Evolutionary conservation across 2,329 filamentous ascomycete genomes (phyloP).

Genomic region (Fusarium annulatum): DNA sequence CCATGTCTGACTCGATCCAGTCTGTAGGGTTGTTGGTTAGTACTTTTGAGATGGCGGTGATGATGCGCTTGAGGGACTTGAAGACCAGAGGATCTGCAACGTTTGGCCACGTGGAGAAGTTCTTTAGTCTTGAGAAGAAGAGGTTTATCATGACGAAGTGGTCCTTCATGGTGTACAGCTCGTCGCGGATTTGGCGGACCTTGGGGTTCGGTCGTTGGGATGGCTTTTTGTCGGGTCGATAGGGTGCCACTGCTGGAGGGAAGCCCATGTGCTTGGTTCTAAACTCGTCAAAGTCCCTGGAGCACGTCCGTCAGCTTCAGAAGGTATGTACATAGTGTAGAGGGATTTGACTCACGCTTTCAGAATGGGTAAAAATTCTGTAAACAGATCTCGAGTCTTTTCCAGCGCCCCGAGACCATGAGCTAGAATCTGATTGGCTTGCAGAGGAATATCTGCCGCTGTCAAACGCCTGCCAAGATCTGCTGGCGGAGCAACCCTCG

Average conservation of each 20-base stretch:
- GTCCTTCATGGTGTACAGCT: slow-evolving; percentile 39
- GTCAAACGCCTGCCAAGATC: background rate
- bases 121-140: slow-evolving; percentile 12
- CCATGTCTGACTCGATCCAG: slow-evolving; percentile 38
- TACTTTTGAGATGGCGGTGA: slow-evolving; percentile 25
- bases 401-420: slow-evolving; percentile 14
- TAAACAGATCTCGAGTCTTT: background rate
- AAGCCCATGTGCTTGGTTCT: slow-evolving; percentile 28
- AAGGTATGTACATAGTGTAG: accelerated
- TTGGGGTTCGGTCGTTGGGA: slow-evolving; percentile 18
- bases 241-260: background rate
- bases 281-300: slow-evolving; percentile 38
- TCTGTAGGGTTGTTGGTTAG: slow-evolving; percentile 42
- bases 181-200: slow-evolving; percentile 25
- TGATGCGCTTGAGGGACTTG: background rate
- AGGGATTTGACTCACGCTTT: slow-evolving; percentile 23
- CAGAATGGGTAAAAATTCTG: slow-evolving; percentile 36
- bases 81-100: background rate
- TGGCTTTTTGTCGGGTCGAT: background rate
- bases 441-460: slow-evolving; percentile 16
- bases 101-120: background rate
- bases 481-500: background rate
- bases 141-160: background rate
- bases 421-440: slow-evolving; percentile 8
- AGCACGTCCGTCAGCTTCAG: background rate